These are phyloP conservation scores for Tetraselmis chui DNA, from an alignment of 139 green algal genomes.

Conservation along the genomic window DNA sequence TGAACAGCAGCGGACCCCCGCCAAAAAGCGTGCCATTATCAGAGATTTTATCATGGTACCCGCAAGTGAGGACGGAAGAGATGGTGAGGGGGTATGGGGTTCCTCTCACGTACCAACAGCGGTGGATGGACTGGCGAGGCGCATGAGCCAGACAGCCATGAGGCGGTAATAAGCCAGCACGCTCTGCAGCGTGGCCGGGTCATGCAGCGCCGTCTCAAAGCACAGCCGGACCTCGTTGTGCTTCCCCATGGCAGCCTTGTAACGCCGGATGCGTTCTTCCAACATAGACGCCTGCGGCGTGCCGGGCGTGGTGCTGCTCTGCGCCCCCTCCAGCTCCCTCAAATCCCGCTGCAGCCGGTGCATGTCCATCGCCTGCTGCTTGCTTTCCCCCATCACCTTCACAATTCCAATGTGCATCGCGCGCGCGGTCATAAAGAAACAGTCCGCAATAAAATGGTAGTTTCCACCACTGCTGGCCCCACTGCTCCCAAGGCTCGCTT, in stretches of 20 bases:
- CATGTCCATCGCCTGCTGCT: not conserved
- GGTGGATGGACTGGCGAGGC: slow-evolving; percentile 31
- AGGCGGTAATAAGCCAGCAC: slow-evolving; percentile 64
- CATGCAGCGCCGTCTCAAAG: slow-evolving; percentile 31
- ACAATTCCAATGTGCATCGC: slow-evolving; percentile 75
- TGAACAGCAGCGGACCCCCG: no score
- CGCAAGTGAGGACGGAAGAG: no score
- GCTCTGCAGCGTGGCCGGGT: slow-evolving; percentile 43
- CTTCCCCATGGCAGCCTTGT: not conserved
- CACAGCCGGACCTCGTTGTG: slow-evolving; percentile 23
- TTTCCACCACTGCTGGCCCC: not conserved
- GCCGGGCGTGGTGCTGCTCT: slow-evolving; percentile 3
- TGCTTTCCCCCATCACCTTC: slow-evolving; percentile 32
- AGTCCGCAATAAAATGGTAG: slow-evolving; percentile 95
- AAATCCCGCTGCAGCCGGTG: slow-evolving; percentile 18
- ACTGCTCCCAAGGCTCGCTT: not conserved
- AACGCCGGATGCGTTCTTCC: not conserved
- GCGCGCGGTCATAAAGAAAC: slow-evolving; percentile 85
- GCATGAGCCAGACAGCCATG: slow-evolving; percentile 63
- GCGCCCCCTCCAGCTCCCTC: slow-evolving; percentile 20
- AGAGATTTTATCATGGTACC: no score
- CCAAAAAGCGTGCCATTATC: no score
- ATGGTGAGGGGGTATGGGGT: no score
- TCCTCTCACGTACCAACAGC: slow-evolving; percentile 15
- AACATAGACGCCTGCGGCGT: not conserved